Percentiles rank a stretch among this genome's conserved stretches.
These are phyloP conservation scores for Melampsora americana DNA, from an alignment of 1,284 basidiomycete genomes.

Conservation along the genomic window DNA sequence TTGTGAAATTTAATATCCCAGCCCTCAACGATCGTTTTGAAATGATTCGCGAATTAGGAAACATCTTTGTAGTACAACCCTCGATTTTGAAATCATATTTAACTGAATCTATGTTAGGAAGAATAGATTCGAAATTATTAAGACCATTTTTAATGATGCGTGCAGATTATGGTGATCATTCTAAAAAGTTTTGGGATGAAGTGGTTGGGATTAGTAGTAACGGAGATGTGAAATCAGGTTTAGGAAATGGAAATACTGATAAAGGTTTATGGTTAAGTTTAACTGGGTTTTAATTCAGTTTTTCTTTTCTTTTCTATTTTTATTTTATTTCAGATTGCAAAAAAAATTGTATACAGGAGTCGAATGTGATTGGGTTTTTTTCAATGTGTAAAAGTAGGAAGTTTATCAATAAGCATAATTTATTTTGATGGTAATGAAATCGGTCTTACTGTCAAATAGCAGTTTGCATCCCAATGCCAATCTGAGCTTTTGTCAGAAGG, in stretches of 20 bases:
- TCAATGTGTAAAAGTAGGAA: background rate
- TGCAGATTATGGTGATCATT: constrained; percentile 65
- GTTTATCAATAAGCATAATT: background rate
- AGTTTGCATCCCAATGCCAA: background rate
- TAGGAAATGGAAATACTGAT: constrained; percentile 13
- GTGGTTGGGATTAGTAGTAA: constrained; percentile 19
- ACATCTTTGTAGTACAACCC: constrained; percentile 89
- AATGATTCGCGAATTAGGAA: constrained; percentile 95
- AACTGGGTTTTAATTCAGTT: constrained; percentile 2
- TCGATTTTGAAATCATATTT: constrained; percentile 90
- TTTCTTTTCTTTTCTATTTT: background rate
- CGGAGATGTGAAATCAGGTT: constrained; percentile 14
- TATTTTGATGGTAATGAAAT: background rate
- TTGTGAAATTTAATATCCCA: constrained; percentile 74
- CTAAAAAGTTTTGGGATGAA: constrained; percentile 45
- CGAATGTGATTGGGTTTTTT: background rate
- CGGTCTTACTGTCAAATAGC: background rate
- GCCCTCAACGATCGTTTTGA: constrained; percentile 92
- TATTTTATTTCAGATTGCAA: background rate
- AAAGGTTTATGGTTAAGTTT: constrained; percentile 43
- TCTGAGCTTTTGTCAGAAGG: too few species aligned
- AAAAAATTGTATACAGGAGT: background rate
- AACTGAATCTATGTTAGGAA: constrained; percentile 81
- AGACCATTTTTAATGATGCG: constrained; percentile 87
- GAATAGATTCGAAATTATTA: constrained; percentile 80